Percentiles rank a stretch among this genome's conserved stretches.
These are phyloP conservation scores for Vachellia collinsii DNA, from an alignment of 306 rosid species.

Conservation along the genomic window DNA sequence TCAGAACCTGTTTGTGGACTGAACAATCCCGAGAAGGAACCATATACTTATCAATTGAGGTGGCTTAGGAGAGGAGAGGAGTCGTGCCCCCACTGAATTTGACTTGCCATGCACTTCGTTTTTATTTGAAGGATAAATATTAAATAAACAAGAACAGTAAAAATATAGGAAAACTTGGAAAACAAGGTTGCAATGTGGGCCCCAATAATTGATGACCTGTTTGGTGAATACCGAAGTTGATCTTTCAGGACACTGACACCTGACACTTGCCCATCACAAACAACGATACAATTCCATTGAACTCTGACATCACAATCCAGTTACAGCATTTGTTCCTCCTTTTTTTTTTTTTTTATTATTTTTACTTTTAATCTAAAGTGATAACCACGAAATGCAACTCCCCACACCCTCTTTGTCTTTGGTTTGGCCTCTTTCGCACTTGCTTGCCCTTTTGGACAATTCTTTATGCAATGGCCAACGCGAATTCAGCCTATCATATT, in stretches of 20 bases:
- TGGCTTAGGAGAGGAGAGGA: background rate
- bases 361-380: no score
- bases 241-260: conserved; percentile 31
- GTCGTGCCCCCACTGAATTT: conserved; percentile 25
- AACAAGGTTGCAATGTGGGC: background rate
- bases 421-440: no score
- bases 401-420: no score
- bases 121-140: background rate
- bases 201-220: conserved; percentile 11
- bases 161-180: background rate
- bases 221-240: conserved; percentile 41
- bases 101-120: background rate
- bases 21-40: background rate
- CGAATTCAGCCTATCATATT: no score
- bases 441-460: no score
- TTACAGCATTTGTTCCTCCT: no score
- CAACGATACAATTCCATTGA: background rate
- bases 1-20: background rate
- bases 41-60: background rate
- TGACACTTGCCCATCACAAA: background rate
- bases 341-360: no score
- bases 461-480: no score
- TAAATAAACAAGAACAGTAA: conserved; percentile 13
- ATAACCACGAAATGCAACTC: no score
- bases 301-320: conserved; percentile 38